These are phyloP conservation scores for Podila epigama DNA, from an alignment of 192 early-diverging fungal genomes.

Conservation along the genomic window DNA sequence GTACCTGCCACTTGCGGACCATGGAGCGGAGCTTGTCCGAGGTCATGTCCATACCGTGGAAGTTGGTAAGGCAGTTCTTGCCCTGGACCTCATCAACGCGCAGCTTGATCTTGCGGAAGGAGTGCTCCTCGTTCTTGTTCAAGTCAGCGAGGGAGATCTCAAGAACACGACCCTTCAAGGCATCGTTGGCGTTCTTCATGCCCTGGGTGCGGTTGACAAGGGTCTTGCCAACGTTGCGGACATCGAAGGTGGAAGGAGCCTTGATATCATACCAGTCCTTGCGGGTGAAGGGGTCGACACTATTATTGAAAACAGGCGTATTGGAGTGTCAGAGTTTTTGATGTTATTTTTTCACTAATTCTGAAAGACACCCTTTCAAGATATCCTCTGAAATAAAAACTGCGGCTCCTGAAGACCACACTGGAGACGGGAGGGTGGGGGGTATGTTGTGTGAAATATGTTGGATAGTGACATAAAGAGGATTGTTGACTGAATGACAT, in stretches of 20 bases:
- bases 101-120: slow-evolving; percentile 98
- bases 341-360: slow-evolving; percentile 4
- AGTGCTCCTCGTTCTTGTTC: slow-evolving; percentile 88
- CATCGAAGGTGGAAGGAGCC: slow-evolving; percentile 95
- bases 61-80: slow-evolving; percentile 99
- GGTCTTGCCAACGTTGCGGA: slow-evolving; percentile 97
- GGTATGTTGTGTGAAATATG: too few relatives aligned
- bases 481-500: too few relatives aligned
- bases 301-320: slow-evolving; percentile 39
- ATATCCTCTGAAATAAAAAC: neutral
- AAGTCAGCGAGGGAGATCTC: slow-evolving; percentile 98
- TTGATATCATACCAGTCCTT: slow-evolving; percentile 99
- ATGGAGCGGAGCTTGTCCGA: slow-evolving; percentile 99
- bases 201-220: slow-evolving; percentile 99
- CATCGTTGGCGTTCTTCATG: slow-evolving; percentile 95
- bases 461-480: too few relatives aligned
- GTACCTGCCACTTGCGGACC: slow-evolving; percentile 98
- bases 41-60: slow-evolving; percentile 99
- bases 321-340: neutral
- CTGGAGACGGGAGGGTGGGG: too few relatives aligned
- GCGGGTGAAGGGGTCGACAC: slow-evolving; percentile 98
- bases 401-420: too few relatives aligned
- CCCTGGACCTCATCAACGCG: slow-evolving; percentile 97
- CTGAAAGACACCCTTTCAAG: too few relatives aligned
- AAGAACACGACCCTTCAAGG: slow-evolving; percentile 94